Evolutionary conservation across 129 eudicot species (phyloP), one percentile per base, ranked within the genome.

Genomic region (Flaveria ramosissima): DNA sequence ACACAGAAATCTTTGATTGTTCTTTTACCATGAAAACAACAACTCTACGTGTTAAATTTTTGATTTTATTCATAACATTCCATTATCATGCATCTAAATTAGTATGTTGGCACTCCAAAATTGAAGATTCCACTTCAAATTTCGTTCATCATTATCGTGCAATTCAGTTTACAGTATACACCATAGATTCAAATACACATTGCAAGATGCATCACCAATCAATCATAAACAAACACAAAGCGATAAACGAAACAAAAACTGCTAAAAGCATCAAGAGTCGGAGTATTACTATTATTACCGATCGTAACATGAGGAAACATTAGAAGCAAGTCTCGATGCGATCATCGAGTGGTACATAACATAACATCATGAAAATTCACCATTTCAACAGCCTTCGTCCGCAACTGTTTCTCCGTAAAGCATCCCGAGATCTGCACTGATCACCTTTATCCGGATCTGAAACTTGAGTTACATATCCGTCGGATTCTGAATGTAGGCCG

Each of bases 291-390:
- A 26, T 1, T 12, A 60, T 4, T 24, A 60, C n/a, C 74, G 51
- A 13, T 43, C 78, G 32, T 62, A 17, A 19, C 48, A 57, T 27
- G 27, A 73, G 53, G 84, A 78, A 32, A 87, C 46, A 39, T 87
- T 81, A 30, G 86, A 84, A 3, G 91, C 91, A 14, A 87, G 86
- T 10, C 91, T 23, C 24, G 1, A 23, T 23, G 24, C 24, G 24
- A 23, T 23, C 24, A 23, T 1, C 7, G 86, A 87, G 62, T 87
- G 88, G 42, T 87, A 87, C 91, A 87, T 87, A 42, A 72, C 74
- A 56, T 82, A 23, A 23, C 26, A 23, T 23, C 86, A 46, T 87
- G 88, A 68, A 71, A 82, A 43, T 81, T 70, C 30, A 52, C 79
- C 24, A 50, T 74, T 47, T 81, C 91, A 1, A 13, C 70, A 1